A percentile compares a stretch with the other conserved stretches of the same genome.
phyloP scores from a whole-genome alignment of 257 asterid genomes.

The Solanum megistacrolobum region DNA sequence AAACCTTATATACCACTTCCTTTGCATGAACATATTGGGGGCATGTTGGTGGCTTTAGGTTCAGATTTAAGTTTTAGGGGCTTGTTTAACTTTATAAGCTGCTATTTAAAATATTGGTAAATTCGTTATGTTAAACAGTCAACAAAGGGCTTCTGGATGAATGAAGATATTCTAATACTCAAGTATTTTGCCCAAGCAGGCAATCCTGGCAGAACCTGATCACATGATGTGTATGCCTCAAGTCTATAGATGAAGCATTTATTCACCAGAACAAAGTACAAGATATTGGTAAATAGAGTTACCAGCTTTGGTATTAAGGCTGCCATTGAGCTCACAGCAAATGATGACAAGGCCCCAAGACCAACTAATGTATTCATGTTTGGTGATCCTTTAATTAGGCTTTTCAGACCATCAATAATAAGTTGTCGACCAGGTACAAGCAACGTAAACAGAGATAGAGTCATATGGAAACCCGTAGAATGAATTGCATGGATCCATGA shows the following conservation, averaged over 20 bases:
- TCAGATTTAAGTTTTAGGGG: background rate
- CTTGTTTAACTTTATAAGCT: background rate
- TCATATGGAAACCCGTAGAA: constrained; percentile 89
- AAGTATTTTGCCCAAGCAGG: background rate
- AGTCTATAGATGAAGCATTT: background rate
- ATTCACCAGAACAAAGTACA: background rate
- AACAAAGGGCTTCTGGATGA: background rate
- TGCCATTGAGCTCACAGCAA: constrained; percentile 94
- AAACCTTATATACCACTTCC: background rate
- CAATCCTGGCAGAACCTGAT: background rate
- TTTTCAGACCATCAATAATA: constrained; percentile 80
- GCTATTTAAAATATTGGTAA: background rate
- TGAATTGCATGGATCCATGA: constrained; percentile 92
- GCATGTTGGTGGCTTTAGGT: background rate
- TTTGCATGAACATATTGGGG: background rate
- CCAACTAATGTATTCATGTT: constrained; percentile 99
- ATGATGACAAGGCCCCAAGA: constrained; percentile 97
- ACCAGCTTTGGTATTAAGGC: constrained; percentile 89
- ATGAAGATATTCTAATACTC: background rate
- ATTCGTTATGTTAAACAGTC: background rate
- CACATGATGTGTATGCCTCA: background rate
- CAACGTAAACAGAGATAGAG: constrained; percentile 76
- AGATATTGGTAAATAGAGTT: constrained; percentile 10
- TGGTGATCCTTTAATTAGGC: constrained; percentile 81
- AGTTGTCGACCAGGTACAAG: constrained; percentile 93